Conservation (phyloP, 2,329 filamentous ascomycete species). For the Fusarium hostae region DNA sequence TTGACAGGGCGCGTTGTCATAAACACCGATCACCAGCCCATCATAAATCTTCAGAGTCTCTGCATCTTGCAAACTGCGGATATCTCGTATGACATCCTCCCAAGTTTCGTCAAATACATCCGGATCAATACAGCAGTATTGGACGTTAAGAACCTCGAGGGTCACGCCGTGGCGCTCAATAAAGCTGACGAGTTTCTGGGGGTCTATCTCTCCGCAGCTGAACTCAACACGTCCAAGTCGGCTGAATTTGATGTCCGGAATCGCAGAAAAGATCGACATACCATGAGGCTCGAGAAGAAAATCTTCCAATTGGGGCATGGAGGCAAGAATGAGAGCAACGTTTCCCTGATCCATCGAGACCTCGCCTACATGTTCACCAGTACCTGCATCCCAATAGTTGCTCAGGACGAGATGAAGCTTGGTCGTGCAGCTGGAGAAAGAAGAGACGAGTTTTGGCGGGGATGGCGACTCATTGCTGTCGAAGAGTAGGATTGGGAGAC, state of each 20-base stretch:
- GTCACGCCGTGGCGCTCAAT: neutral
- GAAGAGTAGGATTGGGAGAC: neutral
- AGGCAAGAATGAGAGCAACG: neutral
- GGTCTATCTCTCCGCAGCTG: neutral
- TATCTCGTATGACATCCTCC: neutral
- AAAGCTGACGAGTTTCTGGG: neutral
- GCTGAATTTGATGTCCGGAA: neutral
- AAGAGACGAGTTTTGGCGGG: fast-evolving
- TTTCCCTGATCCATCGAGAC: neutral
- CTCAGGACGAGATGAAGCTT: neutral
- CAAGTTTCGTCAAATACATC: neutral
- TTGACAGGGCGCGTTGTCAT: neutral
- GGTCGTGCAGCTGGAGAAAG: neutral
- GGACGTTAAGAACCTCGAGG: fast-evolving
- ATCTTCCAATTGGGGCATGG: neutral
- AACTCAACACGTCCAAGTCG: fast-evolving
- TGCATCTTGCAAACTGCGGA: neutral
- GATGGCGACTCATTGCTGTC: fast-evolving
- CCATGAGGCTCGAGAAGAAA: neutral
- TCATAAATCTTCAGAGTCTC: neutral
- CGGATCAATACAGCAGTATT: neutral
- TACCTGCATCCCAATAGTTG: neutral
- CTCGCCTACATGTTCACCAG: neutral
- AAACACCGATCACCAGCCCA: neutral
- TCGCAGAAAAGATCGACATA: neutral